These are phyloP conservation scores for Sclerotinia minor DNA, from an alignment of 2,329 filamentous ascomycete genomes.

Conservation along the genomic window DNA sequence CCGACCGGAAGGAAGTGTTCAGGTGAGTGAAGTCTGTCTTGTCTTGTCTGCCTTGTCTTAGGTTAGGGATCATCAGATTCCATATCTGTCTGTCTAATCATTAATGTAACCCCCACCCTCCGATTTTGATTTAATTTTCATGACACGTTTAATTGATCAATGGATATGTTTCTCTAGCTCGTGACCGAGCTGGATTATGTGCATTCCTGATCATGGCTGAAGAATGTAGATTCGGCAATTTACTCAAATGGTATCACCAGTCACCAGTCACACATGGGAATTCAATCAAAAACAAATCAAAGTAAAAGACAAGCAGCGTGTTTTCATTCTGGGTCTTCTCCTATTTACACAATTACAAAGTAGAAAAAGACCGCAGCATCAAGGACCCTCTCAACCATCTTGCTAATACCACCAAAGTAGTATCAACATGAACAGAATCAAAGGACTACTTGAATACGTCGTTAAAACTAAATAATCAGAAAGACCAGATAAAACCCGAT, in stretches of 20 bases:
- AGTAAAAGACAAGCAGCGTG: slow-evolving; percentile 21
- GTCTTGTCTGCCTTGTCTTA: too few species aligned
- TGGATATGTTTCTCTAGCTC: too few species aligned
- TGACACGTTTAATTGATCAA: not conserved
- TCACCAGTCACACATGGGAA: not conserved
- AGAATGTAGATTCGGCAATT: not conserved
- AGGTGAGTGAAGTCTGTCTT: too few species aligned
- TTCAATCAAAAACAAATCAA: not conserved
- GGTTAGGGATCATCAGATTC: too few species aligned
- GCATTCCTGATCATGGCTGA: not conserved
- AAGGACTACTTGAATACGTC: slow-evolving; percentile 24
- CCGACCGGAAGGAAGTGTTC: too few species aligned
- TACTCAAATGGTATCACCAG: not conserved
- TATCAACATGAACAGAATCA: not conserved
- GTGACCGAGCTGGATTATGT: too few species aligned
- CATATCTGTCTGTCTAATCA: too few species aligned
- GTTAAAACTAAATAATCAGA: slow-evolving; percentile 22
- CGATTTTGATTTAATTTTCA: not conserved
- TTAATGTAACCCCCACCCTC: not conserved
- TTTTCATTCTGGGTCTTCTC: slow-evolving; percentile 26
- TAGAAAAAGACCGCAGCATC: slow-evolving; percentile 21
- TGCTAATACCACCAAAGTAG: slow-evolving; percentile 22
- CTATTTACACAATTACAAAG: slow-evolving; percentile 28
- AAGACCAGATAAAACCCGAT: slow-evolving; percentile 24
- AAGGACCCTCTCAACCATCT: slow-evolving; percentile 20